Base-by-base conservation (phyloP, 2,329 filamentous ascomycete species). In the Coniochaeta ligniaria region DNA sequence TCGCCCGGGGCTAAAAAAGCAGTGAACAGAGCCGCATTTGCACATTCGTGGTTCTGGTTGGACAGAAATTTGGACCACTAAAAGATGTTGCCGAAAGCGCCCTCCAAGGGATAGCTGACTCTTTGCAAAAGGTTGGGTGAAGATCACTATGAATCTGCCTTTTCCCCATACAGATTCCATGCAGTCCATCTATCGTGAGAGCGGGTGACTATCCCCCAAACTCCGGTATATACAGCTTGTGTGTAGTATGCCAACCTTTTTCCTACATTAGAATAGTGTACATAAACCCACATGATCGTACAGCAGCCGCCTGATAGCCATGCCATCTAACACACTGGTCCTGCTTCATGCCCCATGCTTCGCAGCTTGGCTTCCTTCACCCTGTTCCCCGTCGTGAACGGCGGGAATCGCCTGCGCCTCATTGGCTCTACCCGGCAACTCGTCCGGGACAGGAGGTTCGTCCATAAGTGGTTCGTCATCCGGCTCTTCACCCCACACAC, bases 401-500 rank as follows among this genome's bases (percentile, higher is more conserved):
- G 47, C 22, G 17, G 24, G 1, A 11, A 14, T 52, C 22, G 47
- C 47, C 3, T 3, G 28, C 22, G 47, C 24, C 47, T 52, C 47
- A 14, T 6, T 7, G 3, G 24, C 22, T 31, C 47, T 3, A 2
- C 24, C 47, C 9, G 47, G 47, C 2, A 52, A 9, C 12, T 31
- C 47, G 8, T 52, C 47, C 22, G 22, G 22, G 3, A 6, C 3
- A 28, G 47, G 47, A 14, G 31, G n/a, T 31, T 57, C 54, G 12
- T 57, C 54, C 28, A 35, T 20, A 16, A 58, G 17, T 16, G 24
- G 24, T 14, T 65, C 61, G 5, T 35, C 59, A 2, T 54, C 58
- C 1, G 62, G 63, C 3, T 66, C 67, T 2, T 62, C 68, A 12
- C 73, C 9, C 47, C 47, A 52, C 26, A 28, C 47, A 8, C 47